Conservation (phyloP, 2,329 filamentous ascomycete species). For the Alternaria longipes region DNA sequence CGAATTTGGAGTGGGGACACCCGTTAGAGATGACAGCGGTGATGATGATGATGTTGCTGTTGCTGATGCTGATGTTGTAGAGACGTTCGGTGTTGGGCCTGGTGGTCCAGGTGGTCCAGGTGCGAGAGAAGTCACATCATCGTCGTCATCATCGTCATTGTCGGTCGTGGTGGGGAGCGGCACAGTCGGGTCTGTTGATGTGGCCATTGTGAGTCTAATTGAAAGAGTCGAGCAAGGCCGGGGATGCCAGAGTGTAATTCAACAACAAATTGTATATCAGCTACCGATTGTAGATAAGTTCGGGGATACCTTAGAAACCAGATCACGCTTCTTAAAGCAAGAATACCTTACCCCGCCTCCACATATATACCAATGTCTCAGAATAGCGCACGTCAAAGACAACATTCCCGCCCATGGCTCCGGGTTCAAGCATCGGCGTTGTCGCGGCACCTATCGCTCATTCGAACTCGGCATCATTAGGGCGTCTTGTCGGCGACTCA, state of each 20-base stretch:
- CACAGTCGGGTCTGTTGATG: constrained; percentile 22
- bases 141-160: constrained; percentile 23
- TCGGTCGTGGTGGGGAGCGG: constrained; percentile 18
- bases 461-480: constrained; percentile 7
- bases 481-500: constrained; percentile 12
- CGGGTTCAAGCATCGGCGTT: constrained; percentile 9
- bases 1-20: constrained; percentile 8
- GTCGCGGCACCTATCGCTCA: constrained; percentile 8
- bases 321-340: background rate
- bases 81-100: background rate
- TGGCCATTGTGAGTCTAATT: constrained; percentile 11
- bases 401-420: background rate
- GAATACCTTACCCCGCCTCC: background rate
- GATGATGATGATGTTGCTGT: background rate
- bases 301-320: background rate
- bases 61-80: background rate
- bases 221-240: background rate
- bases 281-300: background rate
- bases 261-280: background rate
- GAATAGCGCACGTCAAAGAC: background rate
- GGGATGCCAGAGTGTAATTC: background rate
- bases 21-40: background rate
- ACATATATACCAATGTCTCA: background rate
- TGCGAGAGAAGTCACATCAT: constrained; percentile 14
- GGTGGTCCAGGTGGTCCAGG: constrained; percentile 2